These are phyloP conservation scores for Aspergillus asperescens DNA, from an alignment of 495 filamentous ascomycete genomes.

Conservation along the genomic window DNA sequence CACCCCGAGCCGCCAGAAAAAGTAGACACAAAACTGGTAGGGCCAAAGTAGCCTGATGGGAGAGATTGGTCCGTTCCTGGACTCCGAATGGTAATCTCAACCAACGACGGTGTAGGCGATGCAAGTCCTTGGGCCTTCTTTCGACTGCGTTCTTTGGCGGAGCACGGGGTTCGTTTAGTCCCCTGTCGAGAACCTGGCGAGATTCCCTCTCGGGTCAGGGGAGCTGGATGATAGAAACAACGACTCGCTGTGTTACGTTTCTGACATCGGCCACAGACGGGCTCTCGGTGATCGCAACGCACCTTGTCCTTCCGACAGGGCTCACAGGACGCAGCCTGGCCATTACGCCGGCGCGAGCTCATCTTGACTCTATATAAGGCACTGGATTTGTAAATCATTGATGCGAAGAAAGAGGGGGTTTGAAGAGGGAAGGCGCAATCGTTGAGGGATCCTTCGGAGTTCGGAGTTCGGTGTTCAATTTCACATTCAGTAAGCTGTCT, in stretches of 20 bases:
- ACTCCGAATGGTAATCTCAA: not conserved
- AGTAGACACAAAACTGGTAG: slow-evolving; percentile 28
- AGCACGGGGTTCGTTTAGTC: not conserved
- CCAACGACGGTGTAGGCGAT: slow-evolving; percentile 9
- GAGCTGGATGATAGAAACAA: slow-evolving; percentile 31
- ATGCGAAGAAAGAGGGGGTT: not conserved
- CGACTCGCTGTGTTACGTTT: not conserved
- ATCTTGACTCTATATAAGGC: not conserved
- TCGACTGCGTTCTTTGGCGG: not conserved
- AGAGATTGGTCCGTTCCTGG: slow-evolving; percentile 11
- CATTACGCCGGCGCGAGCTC: slow-evolving; percentile 36
- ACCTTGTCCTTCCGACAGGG: slow-evolving; percentile 46
- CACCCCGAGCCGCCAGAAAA: slow-evolving; percentile 19
- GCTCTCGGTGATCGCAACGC: slow-evolving; percentile 41
- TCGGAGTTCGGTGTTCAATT: not conserved
- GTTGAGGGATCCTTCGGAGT: not conserved
- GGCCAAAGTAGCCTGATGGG: slow-evolving; percentile 28
- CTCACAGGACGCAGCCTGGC: slow-evolving; percentile 44
- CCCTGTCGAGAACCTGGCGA: not conserved
- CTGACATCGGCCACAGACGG: slow-evolving; percentile 9
- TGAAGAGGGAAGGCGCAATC: not conserved
- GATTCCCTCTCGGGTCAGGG: slow-evolving; percentile 22
- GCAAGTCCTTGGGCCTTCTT: not conserved
- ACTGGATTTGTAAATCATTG: not conserved
- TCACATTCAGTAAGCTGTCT: no score